Evolutionary conservation across 805 yeast species (phyloP), one percentile per base, ranked within the genome.

Genomic region (Myxozyma geophila): DNA sequence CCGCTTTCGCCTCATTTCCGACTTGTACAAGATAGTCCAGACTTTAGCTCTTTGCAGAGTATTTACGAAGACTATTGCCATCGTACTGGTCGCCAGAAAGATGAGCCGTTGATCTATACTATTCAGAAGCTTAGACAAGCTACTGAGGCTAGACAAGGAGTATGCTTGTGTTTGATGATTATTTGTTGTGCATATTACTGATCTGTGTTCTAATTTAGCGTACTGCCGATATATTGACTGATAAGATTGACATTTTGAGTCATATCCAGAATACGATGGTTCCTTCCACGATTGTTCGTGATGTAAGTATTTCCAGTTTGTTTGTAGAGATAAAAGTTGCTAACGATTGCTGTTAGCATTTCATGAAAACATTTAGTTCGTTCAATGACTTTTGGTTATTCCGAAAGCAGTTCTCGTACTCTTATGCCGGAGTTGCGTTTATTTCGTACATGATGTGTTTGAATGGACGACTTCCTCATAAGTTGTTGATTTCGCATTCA

Each of bases 371-470:
- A 47, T 95, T 87, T 75, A 82, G 87, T 12, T 83, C 86, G 63
- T 96, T 88, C 74, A 97, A 89, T 75, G 98, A 93, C 72, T 95
- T 93, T 81, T 95, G 99, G 99, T 78, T 93, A 58, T 95, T 96
- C 86, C 84, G 98, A 67, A 91, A 92, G 72, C 97, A 92, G 73
- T 96, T 95, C 73, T 86, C 97, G 5, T 87, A 96, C 35, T 97
- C 92, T 76, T 95, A 93, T 77, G 98, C 98, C 4, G 87, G 96
- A 0, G 89, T 95, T 71, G 86, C 91, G 50, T 93, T 93, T 76
- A 87, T 92, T 82, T 90, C 98, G 0, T 91, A 90, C 73, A 88
- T 93, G 92, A 85, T 95, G 89, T 87, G 96, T 77, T 90, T 95
- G 71, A 91, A 91, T 74, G 86, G 88, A 54, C 85, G 99, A 72